These are phyloP conservation scores for Draba incana DNA, from an alignment of 345 rosid species.

Conservation along the genomic window DNA sequence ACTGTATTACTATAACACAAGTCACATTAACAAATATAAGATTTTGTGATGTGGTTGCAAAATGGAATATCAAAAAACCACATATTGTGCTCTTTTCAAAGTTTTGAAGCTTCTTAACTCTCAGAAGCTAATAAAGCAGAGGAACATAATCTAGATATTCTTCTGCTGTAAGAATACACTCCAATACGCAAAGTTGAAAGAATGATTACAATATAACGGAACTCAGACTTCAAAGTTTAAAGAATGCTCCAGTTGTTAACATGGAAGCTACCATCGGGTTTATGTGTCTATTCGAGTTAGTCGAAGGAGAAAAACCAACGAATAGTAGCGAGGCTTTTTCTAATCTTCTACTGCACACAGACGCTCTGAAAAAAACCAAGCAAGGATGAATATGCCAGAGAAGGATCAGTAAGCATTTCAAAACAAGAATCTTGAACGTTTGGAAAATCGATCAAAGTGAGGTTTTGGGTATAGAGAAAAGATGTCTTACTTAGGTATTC, in stretches of 20 bases:
- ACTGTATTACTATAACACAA: not conserved
- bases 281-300: constrained; percentile 33
- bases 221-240: constrained; percentile 39
- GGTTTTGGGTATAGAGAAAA: not conserved
- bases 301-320: constrained; percentile 16
- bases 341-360: constrained; percentile 73
- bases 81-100: not conserved
- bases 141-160: constrained; percentile 25
- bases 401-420: constrained; percentile 7
- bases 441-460: constrained; percentile 15
- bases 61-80: constrained; percentile 7
- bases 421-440: not conserved
- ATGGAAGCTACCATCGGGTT: constrained; percentile 31
- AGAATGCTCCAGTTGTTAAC: constrained; percentile 38
- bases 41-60: constrained; percentile 19
- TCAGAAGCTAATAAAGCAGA: constrained; percentile 33
- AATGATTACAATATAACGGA: constrained; percentile 39
- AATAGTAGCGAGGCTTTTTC: constrained; percentile 21
- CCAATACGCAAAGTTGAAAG: constrained; percentile 40
- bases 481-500: constrained; percentile 88
- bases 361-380: constrained; percentile 58
- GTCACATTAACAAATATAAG: not conserved
- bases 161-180: constrained; percentile 39
- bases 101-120: constrained; percentile 32
- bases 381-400: constrained; percentile 21